Evolutionary conservation across 306 rosid species (phyloP).

Genomic region (Oemleria cerasiformis): DNA sequence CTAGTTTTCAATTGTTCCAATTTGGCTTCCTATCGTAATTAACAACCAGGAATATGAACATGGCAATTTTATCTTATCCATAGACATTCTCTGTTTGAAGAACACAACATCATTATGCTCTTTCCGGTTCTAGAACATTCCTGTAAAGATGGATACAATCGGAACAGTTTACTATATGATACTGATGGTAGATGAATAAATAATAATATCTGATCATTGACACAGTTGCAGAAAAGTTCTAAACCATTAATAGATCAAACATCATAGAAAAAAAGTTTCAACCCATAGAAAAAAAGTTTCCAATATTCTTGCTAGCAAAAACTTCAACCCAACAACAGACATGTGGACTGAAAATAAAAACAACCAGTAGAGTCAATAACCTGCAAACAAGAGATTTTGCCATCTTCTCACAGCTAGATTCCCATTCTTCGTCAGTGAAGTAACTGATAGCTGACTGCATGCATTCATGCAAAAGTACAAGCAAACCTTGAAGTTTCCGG

Average conservation of each 20-base stretch:
- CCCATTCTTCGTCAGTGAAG: slow-evolving; percentile 77
- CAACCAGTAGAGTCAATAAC: slow-evolving; percentile 36
- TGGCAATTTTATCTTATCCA: too few species aligned
- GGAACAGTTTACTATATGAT: not conserved
- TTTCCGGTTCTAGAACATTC: not conserved
- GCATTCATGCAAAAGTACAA: slow-evolving; percentile 58
- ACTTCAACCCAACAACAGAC: not conserved
- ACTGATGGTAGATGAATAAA: not conserved
- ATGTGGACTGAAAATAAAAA: not conserved
- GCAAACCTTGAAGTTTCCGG: slow-evolving; percentile 71
- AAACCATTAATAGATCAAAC: not conserved
- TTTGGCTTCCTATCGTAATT: not conserved
- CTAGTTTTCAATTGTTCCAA: not conserved
- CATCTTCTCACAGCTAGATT: slow-evolving; percentile 61
- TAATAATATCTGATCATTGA: not conserved
- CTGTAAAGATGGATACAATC: not conserved
- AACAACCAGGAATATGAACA: not conserved
- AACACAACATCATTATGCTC: not conserved
- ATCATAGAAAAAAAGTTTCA: not conserved
- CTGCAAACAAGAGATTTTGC: slow-evolving; percentile 82
- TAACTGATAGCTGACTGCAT: slow-evolving; percentile 59
- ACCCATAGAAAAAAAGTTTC: not conserved
- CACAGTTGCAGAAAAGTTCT: not conserved
- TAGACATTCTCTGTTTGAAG: not conserved
- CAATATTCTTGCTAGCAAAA: not conserved